These are phyloP conservation scores for Stentor coeruleus DNA, from an alignment of 73 alveolate genomes.

Conservation along the genomic window DNA sequence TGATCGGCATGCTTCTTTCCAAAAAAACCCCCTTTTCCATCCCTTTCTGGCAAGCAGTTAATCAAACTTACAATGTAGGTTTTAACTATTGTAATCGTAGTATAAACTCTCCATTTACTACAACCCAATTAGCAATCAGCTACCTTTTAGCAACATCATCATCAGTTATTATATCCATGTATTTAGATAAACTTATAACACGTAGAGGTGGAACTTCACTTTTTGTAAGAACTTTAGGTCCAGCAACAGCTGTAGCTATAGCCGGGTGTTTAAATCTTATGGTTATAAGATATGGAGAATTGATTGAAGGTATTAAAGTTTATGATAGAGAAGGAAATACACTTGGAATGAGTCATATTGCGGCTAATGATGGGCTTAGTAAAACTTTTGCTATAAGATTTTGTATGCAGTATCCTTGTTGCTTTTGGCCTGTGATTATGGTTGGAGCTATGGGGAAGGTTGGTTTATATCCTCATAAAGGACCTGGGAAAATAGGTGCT, in stretches of 20 bases:
- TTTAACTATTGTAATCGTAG: constrained; percentile 57
- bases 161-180: constrained; percentile 41
- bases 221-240: constrained; percentile 37
- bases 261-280: constrained; percentile 62
- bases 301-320: constrained; percentile 49
- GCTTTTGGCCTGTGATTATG: constrained; percentile 45
- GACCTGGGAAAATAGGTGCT: constrained; percentile 30
- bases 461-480: constrained; percentile 38
- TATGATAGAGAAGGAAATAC: constrained; percentile 49
- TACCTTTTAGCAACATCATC: constrained; percentile 47
- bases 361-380: constrained; percentile 50
- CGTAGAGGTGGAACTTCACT: constrained; percentile 36
- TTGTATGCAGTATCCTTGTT: constrained; percentile 48
- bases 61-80: constrained; percentile 62
- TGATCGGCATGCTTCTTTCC: constrained; percentile 60
- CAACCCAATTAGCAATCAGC: constrained; percentile 31
- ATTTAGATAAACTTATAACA: constrained; percentile 35
- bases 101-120: constrained; percentile 38
- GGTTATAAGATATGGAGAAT: constrained; percentile 58
- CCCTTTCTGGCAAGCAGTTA: constrained; percentile 57
- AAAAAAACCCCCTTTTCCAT: constrained; percentile 43
- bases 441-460: constrained; percentile 36
- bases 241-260: constrained; percentile 56
- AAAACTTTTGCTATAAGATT: constrained; percentile 50
- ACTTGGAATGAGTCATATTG: constrained; percentile 48